Evolutionary conservation across 148 eudicot genomes (phyloP).

Genomic region (Chenopodium berlandieri): DNA sequence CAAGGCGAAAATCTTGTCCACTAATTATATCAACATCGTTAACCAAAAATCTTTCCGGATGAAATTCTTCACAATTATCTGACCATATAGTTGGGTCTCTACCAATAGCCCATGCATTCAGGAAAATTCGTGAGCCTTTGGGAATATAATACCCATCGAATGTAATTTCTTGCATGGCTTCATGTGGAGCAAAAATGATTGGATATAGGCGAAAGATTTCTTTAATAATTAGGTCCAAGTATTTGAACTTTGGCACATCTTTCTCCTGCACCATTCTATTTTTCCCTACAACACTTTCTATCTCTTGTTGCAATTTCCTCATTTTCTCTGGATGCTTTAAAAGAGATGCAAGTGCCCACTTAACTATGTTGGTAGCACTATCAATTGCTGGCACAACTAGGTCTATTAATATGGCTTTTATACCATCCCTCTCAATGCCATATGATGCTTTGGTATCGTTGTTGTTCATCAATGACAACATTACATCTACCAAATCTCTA

Average conservation of each 20-base stretch:
- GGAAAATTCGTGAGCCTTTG: constrained; percentile 16
- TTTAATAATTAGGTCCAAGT: constrained; percentile 17
- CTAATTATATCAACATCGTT: background rate
- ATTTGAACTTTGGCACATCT: constrained; percentile 13
- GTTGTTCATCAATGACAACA: constrained; percentile 19
- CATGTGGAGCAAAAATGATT: constrained; percentile 18
- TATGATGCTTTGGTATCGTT: background rate
- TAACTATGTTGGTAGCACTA: constrained; percentile 22
- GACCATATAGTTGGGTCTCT: constrained; percentile 3
- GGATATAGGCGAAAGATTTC: constrained; percentile 23
- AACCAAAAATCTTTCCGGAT: background rate
- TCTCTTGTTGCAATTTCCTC: constrained; percentile 19
- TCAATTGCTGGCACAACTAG: constrained; percentile 22
- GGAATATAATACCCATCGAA: constrained; percentile 30
- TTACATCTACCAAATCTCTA: constrained; percentile 21
- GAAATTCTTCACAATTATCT: constrained; percentile 7
- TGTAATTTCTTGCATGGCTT: constrained; percentile 15
- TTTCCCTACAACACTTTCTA: constrained; percentile 13
- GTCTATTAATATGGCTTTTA: constrained; percentile 20
- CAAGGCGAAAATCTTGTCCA: constrained; percentile 21
- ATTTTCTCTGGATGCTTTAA: constrained; percentile 11
- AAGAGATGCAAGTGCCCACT: constrained; percentile 18
- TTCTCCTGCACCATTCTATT: constrained; percentile 15
- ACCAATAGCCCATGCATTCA: constrained; percentile 10
- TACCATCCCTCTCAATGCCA: constrained; percentile 11